These are phyloP conservation scores for Claviceps sp. DNA, from an alignment of 2,329 filamentous ascomycete genomes.

Conservation along the genomic window DNA sequence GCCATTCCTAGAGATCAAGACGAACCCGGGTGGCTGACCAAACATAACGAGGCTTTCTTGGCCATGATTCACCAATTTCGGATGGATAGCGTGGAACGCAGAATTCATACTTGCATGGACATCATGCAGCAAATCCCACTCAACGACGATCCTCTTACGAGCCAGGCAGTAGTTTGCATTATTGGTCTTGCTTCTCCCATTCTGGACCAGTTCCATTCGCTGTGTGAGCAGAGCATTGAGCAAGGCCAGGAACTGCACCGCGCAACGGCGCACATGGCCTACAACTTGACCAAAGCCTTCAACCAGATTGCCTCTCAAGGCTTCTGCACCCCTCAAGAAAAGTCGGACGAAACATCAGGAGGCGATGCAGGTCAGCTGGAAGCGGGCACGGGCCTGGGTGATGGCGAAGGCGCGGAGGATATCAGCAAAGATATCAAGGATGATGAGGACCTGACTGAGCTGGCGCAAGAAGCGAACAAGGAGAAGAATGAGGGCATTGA, in stretches of 20 bases:
- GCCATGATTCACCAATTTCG: slow-evolving; percentile 46
- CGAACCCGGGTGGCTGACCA: slow-evolving; percentile 22
- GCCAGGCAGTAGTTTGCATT: slow-evolving; percentile 18
- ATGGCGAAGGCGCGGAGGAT: slow-evolving; percentile 89
- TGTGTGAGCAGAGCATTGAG: slow-evolving; percentile 44
- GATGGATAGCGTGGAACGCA: slow-evolving; percentile 37
- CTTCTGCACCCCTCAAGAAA: slow-evolving; percentile 82
- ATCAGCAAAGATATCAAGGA: slow-evolving; percentile 94
- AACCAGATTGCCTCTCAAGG: slow-evolving; percentile 68
- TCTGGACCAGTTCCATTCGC: slow-evolving; percentile 55
- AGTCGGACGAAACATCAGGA: slow-evolving; percentile 54
- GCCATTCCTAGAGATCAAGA: slow-evolving; percentile 23
- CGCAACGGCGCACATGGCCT: slow-evolving; percentile 59
- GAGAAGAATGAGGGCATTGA: slow-evolving; percentile 55
- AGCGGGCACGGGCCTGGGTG: slow-evolving; percentile 82
- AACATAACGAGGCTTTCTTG: slow-evolving; percentile 36
- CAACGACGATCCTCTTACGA: slow-evolving; percentile 13
- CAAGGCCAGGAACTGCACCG: slow-evolving; percentile 53
- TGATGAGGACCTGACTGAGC: slow-evolving; percentile 83
- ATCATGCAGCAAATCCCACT: slow-evolving; percentile 21
- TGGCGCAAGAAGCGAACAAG: slow-evolving; percentile 72
- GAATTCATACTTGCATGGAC: slow-evolving; percentile 24
- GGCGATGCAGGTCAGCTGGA: slow-evolving; percentile 70
- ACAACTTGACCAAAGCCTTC: slow-evolving; percentile 65
- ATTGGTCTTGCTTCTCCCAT: slow-evolving; percentile 44